Evolutionary conservation across 768 basidiomycete genomes (phyloP).

Genomic region (Sutorius australiensis): DNA sequence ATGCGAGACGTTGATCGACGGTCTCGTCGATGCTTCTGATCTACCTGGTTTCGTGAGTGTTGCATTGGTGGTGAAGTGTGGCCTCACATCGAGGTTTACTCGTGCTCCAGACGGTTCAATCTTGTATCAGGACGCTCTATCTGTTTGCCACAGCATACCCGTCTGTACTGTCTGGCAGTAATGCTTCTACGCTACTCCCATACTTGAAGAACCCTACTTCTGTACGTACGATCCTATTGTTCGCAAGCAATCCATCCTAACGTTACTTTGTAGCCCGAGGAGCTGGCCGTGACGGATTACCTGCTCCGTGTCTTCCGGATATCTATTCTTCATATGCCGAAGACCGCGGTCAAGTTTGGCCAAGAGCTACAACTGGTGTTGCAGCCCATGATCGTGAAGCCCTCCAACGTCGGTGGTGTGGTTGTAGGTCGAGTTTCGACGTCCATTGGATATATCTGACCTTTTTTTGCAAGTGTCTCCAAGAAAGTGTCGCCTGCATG

Average conservation of each 20-base stretch:
- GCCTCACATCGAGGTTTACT: neutral
- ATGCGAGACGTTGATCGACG: slow-evolving; percentile 82
- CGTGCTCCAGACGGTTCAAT: slow-evolving; percentile 62
- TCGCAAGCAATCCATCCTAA: slow-evolving; percentile 1
- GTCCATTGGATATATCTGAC: neutral
- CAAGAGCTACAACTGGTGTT: slow-evolving; percentile 76
- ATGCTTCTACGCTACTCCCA: slow-evolving; percentile 82
- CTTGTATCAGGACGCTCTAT: slow-evolving; percentile 82
- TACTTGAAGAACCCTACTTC: slow-evolving; percentile 83
- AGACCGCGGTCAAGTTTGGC: slow-evolving; percentile 85
- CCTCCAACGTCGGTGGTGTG: slow-evolving; percentile 62
- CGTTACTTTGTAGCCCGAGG: slow-evolving; percentile 56
- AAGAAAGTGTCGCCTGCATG: slow-evolving; percentile 91
- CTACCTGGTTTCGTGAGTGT: slow-evolving; percentile 69
- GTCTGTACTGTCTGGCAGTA: slow-evolving; percentile 72
- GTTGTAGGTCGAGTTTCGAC: slow-evolving; percentile 42
- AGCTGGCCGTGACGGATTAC: slow-evolving; percentile 80
- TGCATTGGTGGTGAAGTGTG: neutral
- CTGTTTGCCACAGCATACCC: slow-evolving; percentile 82
- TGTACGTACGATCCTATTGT: slow-evolving; percentile 40
- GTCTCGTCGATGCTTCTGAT: slow-evolving; percentile 82
- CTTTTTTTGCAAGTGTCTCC: slow-evolving; percentile 55
- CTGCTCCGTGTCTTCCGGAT: slow-evolving; percentile 84
- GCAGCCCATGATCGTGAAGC: slow-evolving; percentile 90
- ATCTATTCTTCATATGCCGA: slow-evolving; percentile 84